phyloP scores from a whole-genome alignment of 352 stramenopile genomes.

The Globisporangium recalcitrans region DNA sequence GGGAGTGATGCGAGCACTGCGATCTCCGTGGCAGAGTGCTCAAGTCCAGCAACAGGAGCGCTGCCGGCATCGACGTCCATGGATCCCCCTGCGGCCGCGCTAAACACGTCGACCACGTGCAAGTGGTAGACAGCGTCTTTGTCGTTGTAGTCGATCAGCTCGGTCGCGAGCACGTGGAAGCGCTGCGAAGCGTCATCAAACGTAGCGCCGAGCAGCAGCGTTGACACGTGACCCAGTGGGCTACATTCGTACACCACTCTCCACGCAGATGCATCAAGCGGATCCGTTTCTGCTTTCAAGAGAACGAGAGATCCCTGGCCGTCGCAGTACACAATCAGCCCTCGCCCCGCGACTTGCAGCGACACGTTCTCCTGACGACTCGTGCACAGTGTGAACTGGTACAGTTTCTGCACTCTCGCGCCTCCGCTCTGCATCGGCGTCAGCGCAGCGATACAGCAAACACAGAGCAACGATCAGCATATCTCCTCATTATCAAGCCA shows the following conservation, averaged over 20 bases:
- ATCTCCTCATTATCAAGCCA: background rate
- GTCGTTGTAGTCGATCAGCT: constrained; percentile 39
- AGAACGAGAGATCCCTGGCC: constrained; percentile 52
- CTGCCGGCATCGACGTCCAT: constrained; percentile 36
- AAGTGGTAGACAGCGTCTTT: constrained; percentile 49
- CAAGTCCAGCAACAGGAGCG: constrained; percentile 26
- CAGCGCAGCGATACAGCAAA: background rate
- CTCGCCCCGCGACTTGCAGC: constrained; percentile 48
- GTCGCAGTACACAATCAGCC: constrained; percentile 65
- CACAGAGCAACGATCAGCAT: background rate
- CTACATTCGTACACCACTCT: constrained; percentile 44
- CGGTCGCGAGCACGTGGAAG: constrained; percentile 42
- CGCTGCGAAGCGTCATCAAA: constrained; percentile 38
- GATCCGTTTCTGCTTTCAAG: constrained; percentile 29
- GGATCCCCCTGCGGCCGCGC: constrained; percentile 10
- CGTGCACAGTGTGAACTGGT: constrained; percentile 31
- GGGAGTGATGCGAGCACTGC: constrained; percentile 47
- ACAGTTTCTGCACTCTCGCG: constrained; percentile 26
- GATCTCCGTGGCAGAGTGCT: constrained; percentile 38
- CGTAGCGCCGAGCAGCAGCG: constrained; percentile 41
- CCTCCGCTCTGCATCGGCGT: constrained; percentile 17
- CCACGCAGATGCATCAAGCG: constrained; percentile 28
- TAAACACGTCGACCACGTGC: constrained; percentile 34
- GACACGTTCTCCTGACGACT: constrained; percentile 55
- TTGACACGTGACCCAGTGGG: constrained; percentile 27